A percentile compares a stretch with the other conserved stretches of the same genome.
Conservation (phyloP, 176 grass and related monocot genomes). For the Triticum dicoccoides region DNA sequence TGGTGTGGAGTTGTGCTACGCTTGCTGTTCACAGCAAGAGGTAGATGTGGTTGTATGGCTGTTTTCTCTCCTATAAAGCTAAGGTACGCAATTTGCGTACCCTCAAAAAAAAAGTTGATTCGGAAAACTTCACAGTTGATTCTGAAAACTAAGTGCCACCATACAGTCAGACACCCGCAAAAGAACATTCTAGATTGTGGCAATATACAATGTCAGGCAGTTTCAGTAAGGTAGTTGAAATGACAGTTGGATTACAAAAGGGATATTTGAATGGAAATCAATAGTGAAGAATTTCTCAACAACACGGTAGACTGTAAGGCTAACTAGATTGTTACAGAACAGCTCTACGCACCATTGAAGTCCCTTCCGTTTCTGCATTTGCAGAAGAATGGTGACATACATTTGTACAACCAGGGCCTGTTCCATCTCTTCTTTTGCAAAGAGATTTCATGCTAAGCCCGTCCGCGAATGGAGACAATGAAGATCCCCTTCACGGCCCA, state of each 20-base stretch:
- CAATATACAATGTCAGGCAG: slow-evolving; percentile 3
- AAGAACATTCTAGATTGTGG: not conserved
- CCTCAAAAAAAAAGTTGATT: no score
- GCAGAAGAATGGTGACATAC: slow-evolving; percentile 58
- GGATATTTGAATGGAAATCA: not conserved
- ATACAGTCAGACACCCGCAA: not conserved
- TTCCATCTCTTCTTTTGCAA: slow-evolving; percentile 37
- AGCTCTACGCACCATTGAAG: slow-evolving; percentile 31
- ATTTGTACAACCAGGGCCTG: slow-evolving; percentile 60
- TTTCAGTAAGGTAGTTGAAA: slow-evolving; percentile 1
- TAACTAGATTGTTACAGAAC: slow-evolving; percentile 27
- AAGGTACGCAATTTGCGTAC: no score
- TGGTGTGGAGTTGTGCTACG: no score
- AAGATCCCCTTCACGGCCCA: slow-evolving; percentile 20
- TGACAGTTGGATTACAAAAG: not conserved
- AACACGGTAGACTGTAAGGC: not conserved
- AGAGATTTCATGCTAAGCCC: slow-evolving; percentile 37
- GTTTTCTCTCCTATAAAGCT: no score
- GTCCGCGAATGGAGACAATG: not conserved
- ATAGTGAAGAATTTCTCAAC: slow-evolving; percentile 3
- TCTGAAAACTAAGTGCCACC: not conserved
- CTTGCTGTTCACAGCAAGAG: no score
- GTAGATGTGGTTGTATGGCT: no score
- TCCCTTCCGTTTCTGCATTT: slow-evolving; percentile 58
- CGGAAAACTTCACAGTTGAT: not conserved